Percentiles rank a stretch among this genome's conserved stretches.
Evolutionary conservation across 306 rosid genomes (phyloP).

Genomic region (Prunus davidiana): DNA sequence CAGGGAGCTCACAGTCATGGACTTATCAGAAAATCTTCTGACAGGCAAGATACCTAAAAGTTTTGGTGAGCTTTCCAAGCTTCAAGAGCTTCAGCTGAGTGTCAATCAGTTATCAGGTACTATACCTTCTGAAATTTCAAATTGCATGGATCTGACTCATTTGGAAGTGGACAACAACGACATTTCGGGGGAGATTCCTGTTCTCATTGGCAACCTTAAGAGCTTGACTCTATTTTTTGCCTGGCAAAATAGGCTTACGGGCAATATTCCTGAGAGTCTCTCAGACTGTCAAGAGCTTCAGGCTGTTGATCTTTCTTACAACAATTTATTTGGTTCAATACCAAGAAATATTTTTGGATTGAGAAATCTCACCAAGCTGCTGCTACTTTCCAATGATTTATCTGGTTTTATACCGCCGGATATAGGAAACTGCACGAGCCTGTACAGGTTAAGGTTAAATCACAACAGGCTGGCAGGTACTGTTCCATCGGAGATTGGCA

Average conservation of each 20-base stretch:
- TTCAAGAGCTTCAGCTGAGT: conserved; percentile 79
- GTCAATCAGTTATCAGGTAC: conserved; percentile 64
- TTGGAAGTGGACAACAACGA: conserved; percentile 80
- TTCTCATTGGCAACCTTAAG: conserved; percentile 59
- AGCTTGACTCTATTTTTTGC: conserved; percentile 65
- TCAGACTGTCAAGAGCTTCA: conserved; percentile 59
- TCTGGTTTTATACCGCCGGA: conserved; percentile 78
- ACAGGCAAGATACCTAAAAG: conserved; percentile 69
- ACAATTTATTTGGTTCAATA: conserved; percentile 57
- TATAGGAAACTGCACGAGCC: conserved; percentile 71
- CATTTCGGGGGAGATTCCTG: conserved; percentile 68
- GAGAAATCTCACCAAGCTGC: conserved; percentile 59
- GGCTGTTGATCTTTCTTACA: conserved; percentile 74
- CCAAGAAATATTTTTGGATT: conserved; percentile 58
- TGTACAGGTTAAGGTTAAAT: conserved; percentile 62
- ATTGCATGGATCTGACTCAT: conserved; percentile 54
- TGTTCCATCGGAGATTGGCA: conserved; percentile 76
- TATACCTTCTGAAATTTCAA: conserved; percentile 67
- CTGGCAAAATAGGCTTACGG: conserved; percentile 72
- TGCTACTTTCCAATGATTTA: conserved; percentile 69
- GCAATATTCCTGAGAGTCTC: conserved; percentile 71
- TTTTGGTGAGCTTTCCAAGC: conserved; percentile 56
- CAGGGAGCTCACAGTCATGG: conserved; percentile 51
- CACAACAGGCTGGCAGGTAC: conserved; percentile 55
- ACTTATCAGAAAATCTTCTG: conserved; percentile 70